phyloP scores from a whole-genome alignment of 208 protist species.

The Herpetomonas samuelpessoai region DNA sequence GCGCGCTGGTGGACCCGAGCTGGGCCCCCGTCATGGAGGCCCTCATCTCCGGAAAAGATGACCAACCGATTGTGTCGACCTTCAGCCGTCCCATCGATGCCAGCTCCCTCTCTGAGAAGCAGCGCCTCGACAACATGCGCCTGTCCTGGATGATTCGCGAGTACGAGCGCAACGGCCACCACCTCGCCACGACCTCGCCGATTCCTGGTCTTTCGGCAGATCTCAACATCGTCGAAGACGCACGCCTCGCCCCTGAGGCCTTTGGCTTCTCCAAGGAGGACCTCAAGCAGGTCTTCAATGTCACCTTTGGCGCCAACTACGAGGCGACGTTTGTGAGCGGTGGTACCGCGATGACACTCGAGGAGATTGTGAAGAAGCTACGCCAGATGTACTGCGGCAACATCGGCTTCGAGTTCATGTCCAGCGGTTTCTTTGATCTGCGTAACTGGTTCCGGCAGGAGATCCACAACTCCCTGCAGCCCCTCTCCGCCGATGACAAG shows the following conservation, averaged over 20 bases:
- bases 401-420: conserved; percentile 97
- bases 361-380: conserved; percentile 72
- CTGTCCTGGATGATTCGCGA: conserved; percentile 88
- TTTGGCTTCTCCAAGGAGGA: conserved; percentile 88
- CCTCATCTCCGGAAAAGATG: conserved; percentile 39
- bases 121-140: conserved; percentile 87
- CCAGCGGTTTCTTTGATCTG: conserved; percentile 92
- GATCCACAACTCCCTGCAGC: conserved; percentile 69
- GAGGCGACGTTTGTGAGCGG: conserved; percentile 72
- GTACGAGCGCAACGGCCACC: conserved; percentile 87
- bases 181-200: conserved; percentile 76
- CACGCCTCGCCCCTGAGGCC: conserved; percentile 44
- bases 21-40: conserved; percentile 83
- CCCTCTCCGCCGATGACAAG: conserved; percentile 57
- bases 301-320: conserved; percentile 73
- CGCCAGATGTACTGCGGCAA: conserved; percentile 86
- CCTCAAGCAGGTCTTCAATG: conserved; percentile 72
- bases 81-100: conserved; percentile 73
- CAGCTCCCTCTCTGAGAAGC: conserved; percentile 63
- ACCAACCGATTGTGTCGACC: conserved; percentile 59
- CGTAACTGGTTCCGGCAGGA: conserved; percentile 95
- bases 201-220: conserved; percentile 30
- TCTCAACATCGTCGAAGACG: conserved; percentile 18
- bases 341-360: conserved; percentile 67
- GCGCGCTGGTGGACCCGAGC: conserved; percentile 65